Evolutionary conservation across 768 basidiomycete species (phyloP), one percentile per base, ranked within the genome.

Genomic region (Kwoniella heveanensis): DNA sequence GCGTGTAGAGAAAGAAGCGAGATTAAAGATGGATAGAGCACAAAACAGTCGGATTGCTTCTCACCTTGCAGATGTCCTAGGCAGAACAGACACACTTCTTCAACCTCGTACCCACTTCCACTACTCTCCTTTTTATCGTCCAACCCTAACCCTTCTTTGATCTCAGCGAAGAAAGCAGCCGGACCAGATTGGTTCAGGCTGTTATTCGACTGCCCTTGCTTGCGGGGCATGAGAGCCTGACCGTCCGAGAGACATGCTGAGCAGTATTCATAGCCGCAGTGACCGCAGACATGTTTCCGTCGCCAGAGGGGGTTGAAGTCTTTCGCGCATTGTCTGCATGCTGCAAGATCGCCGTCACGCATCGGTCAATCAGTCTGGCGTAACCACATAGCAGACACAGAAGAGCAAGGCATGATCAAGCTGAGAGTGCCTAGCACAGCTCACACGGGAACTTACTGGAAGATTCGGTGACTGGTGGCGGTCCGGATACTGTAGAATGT

Each of bases 261-360:
- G 66, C 79, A 80, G 62, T 78, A 78, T 57, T 73, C 66, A 50
- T 77, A 78, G 8, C 79, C 79, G 65, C 79, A 80, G 48, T 77
- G 76, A 51, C 72, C 72, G 58, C 79, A 80, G 8, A 59, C 54
- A 44, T 80, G 75, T 26, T 76, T 54, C 58, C 74, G 62, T 15
- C 79, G 68, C 32, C 72, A 74, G 27, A 80, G 59, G 2, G 71
- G 71, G 58, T 77, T 77, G 69, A 80, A 80, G 7, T 64, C 63
- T 60, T 80, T 80, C 8, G 55, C 67, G 55, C 79, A 80, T 71
- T 73, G 64, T 62, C 77, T 64, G 46, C 79, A 80, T n/a, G 53
- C 77, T 77, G 51, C 36, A 46, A 7, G 19, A 9, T 13, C 26
- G 53, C 15, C 36, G 54, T 4, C 32, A 44, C 19, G 19, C 39